Evolutionary conservation across 176 grass and related monocot species (phyloP).

Genomic region (Eremochloa ophiuroides): DNA sequence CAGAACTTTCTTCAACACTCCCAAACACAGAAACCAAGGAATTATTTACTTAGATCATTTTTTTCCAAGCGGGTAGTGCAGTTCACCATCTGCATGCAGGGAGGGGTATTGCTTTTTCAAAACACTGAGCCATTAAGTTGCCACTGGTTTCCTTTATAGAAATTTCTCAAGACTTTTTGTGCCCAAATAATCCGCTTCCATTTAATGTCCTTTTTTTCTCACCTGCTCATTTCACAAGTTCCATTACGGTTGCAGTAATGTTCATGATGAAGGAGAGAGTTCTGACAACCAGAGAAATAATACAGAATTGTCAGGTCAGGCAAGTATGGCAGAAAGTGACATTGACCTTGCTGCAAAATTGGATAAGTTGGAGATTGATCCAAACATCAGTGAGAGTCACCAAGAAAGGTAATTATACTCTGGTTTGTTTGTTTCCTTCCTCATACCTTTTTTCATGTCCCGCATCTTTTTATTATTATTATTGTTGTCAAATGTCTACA

Average conservation of each 20-base stretch:
- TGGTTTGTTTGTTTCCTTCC: not conserved
- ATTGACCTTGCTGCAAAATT: not conserved
- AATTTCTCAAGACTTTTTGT: not conserved
- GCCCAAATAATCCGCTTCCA: not conserved
- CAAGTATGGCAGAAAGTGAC: not conserved
- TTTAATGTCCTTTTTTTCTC: not conserved
- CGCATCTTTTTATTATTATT: not conserved
- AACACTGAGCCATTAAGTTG: not conserved
- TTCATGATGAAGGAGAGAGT: not conserved
- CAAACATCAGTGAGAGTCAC: not conserved
- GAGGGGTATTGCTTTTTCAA: not conserved
- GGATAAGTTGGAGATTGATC: not conserved
- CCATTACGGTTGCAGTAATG: not conserved
- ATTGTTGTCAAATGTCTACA: not conserved
- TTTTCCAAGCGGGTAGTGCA: not conserved
- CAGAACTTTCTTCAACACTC: not conserved
- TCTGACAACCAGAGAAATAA: not conserved
- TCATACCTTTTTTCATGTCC: not conserved
- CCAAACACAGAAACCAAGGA: not conserved
- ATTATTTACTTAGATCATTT: not conserved
- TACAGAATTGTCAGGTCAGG: not conserved
- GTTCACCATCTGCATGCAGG: not conserved
- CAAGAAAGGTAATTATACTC: constrained; percentile 1
- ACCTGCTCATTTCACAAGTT: not conserved
- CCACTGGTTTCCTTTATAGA: not conserved